Base-by-base conservation (phyloP, 2,329 filamentous ascomycete genomes). In the Venturia oleaginea region DNA sequence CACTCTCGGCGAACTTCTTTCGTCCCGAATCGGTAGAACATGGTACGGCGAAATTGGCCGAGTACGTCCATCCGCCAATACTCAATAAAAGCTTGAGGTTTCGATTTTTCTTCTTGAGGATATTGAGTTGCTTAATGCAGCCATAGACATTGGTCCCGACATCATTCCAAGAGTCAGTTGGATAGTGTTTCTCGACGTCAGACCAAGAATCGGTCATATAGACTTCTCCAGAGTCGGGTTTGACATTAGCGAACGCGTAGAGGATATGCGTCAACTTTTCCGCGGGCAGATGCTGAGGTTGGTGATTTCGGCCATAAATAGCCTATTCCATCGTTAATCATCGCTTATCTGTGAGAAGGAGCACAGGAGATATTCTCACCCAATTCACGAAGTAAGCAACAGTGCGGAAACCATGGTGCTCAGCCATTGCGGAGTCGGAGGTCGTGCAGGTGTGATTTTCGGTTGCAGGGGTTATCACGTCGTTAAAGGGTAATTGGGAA, bases 241-340 rank as follows among this genome's bases (percentile, higher is more conserved):
- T 84, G 66, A 96, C 84, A 73, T 97, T 96, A 72, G 91, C 93
- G 76, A 97, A 97, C 19, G 92, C 83, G 71, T 97, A 97, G n/a
- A 97, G 84, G 4, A 97, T 77, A 72, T 99, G 94, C 0, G 93
- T 97, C 48, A 97, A 83, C 64, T 90, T 88, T 63, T 92, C 84
- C 3, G 83, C 85, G 0, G 90, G 90, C 6, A 97, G 83, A 72
- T 96, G 86, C 72, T 95, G 89, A 0, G 92, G 92, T n/a, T 86
- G 83, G 73, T 94, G 89, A 70, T 93, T 89, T 64, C 92, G 86
- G 51, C 81, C 91, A 75, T 97, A 97, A 69, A 96, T 93, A 68
- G 90, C 90, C 91, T 81, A 19, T 43, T 24, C 24, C 3, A 17
- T 27, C 37, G 17, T 62, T 13, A 62, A 19, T 48, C 43, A 24